Base-by-base conservation (phyloP, 257 asterid genomes). In the Paulownia fortunei region DNA sequence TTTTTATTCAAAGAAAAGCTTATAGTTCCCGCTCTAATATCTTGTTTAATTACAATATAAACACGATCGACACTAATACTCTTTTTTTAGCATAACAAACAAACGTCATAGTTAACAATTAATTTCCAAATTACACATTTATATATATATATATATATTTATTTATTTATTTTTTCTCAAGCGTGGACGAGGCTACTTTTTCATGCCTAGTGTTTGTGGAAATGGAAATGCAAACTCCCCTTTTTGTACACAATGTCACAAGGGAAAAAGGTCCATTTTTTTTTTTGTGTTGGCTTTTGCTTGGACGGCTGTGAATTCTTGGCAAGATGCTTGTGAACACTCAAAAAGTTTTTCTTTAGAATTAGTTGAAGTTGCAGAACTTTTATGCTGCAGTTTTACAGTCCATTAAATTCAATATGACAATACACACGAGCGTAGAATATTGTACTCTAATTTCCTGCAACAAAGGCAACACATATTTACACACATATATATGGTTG, bases 351-450 rank as follows among this genome's bases (percentile, higher is more conserved):
- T 37, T 69, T 74, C 56, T 69, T 75, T 34, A 34, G 80, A 86
- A 81, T 80, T 80, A 58, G 82, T 79, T 80, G 80, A 78, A 72
- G 32, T 49, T 69, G 6, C 44, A 19, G 36, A 62, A 46, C 83
- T 34, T 82, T 84, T 75, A 66, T 80, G 82, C 60, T 80, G 72
- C 61, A 32, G 16, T 61, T n/a, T 82, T 46, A 77, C 71, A 61
- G 70, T 74, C 78, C 86, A 84, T 69, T 70, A 39, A 84, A 54
- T 72, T 55, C 74, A 30, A 19, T 19, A 7, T 76, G 81, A 82
- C 82, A 82, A 65, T 21, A 80, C 96, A 86, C 94, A 91, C 96
- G 96, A 87, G 90, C 88, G 87, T 65, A 83, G 96, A 87, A 91
- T 90, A 76, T 86, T 85, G 85, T 58, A 55, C 82, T 73, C 82